These are phyloP conservation scores for Irpex lacteus DNA, from an alignment of 1,284 basidiomycete species.

Conservation along the genomic window DNA sequence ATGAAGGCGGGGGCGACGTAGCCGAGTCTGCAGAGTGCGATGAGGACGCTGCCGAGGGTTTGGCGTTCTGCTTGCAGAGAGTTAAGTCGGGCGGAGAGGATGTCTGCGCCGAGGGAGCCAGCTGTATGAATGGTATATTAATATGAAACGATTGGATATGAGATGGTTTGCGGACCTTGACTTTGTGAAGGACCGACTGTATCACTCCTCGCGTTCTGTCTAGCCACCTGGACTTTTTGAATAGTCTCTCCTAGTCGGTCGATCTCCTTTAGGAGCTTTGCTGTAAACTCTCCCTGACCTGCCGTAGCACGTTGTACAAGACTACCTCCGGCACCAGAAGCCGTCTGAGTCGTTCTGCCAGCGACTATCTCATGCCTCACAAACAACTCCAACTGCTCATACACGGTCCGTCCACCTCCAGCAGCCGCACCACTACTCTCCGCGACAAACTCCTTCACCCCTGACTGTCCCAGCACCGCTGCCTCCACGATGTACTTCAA, in stretches of 20 bases:
- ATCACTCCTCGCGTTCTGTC: conserved; percentile 61
- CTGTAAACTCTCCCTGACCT: conserved; percentile 39
- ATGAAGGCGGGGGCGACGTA: conserved; percentile 58
- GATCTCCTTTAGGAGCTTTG: conserved; percentile 61
- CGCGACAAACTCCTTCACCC: conserved; percentile 28
- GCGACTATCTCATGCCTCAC: conserved; percentile 45
- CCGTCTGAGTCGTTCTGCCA: neutral
- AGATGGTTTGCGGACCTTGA: conserved; percentile 43
- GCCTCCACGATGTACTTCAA: conserved; percentile 52
- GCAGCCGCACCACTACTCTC: neutral
- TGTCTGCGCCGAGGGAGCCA: conserved; percentile 54
- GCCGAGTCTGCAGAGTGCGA: conserved; percentile 62
- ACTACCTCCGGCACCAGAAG: neutral
- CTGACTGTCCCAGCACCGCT: conserved; percentile 34
- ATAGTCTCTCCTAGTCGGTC: conserved; percentile 54
- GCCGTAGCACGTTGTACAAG: conserved; percentile 32
- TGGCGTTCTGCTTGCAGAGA: conserved; percentile 74
- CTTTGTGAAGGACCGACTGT: conserved; percentile 47
- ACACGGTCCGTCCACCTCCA: conserved; percentile 32
- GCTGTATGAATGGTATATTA: conserved; percentile 11
- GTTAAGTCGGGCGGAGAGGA: conserved; percentile 63
- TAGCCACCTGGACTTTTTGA: conserved; percentile 49
- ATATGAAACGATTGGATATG: neutral
- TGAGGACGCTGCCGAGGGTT: conserved; percentile 59
- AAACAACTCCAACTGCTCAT: conserved; percentile 50